Conservation (phyloP, 352 stramenopile species). For the Phytophthora palmivora region DNA sequence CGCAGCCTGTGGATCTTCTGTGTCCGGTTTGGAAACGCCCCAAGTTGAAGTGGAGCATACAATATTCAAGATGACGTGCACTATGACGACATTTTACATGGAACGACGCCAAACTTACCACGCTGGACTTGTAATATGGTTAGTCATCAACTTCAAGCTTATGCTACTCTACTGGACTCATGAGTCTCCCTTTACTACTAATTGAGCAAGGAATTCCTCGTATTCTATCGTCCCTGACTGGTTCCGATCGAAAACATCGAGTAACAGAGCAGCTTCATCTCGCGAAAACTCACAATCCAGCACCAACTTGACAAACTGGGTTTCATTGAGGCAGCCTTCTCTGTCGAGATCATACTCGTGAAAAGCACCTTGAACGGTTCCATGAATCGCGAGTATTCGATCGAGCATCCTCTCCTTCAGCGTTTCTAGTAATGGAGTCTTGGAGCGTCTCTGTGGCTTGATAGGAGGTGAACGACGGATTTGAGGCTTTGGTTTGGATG, state of each 20-base stretch:
- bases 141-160: background rate
- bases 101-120: conserved; percentile 23
- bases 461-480: conserved; percentile 15
- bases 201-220: conserved; percentile 58
- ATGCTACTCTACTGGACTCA: conserved; percentile 6
- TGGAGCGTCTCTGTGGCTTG: conserved; percentile 23
- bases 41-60: conserved; percentile 15
- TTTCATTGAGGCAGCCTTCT: conserved; percentile 41
- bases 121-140: background rate
- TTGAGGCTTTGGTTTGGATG: conserved; percentile 18
- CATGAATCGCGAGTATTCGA: conserved; percentile 46
- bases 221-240: conserved; percentile 63
- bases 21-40: conserved; percentile 11
- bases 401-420: conserved; percentile 59
- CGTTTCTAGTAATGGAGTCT: conserved; percentile 35
- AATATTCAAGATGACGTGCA: background rate
- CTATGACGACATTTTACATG: conserved; percentile 4
- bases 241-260: conserved; percentile 54
- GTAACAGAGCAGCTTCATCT: conserved; percentile 38
- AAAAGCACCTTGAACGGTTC: conserved; percentile 61
- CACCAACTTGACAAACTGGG: conserved; percentile 59
- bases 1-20: conserved; percentile 22
- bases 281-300: conserved; percentile 41
- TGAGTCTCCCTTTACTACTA: conserved; percentile 39
- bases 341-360: conserved; percentile 56